phyloP scores from a whole-genome alignment of 192 early-diverging fungal species.

The Coemansia sp. region DNA sequence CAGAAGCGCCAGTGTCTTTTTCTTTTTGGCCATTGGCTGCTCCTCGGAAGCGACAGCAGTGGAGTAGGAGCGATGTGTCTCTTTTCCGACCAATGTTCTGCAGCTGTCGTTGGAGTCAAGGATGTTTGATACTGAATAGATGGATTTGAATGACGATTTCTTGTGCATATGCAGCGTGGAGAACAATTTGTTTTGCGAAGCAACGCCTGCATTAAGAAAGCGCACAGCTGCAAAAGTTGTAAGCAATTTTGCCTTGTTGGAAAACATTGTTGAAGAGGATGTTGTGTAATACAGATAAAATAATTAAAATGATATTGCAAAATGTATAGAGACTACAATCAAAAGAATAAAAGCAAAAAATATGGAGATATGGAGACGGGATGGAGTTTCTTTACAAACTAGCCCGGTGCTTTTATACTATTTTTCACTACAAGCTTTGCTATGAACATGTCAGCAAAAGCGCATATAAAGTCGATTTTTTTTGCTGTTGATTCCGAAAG shows the following conservation, averaged over 20 bases:
- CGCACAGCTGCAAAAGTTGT: neutral
- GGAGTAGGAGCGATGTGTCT: neutral
- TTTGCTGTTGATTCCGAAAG: neutral
- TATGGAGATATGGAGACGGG: neutral
- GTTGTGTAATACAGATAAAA: neutral
- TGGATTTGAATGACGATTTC: neutral
- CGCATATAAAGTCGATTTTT: neutral
- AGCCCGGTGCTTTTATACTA: neutral
- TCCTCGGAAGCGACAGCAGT: neutral
- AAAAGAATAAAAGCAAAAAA: neutral
- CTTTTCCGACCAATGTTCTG: neutral
- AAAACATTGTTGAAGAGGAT: neutral
- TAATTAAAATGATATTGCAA: neutral
- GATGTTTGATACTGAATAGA: neutral
- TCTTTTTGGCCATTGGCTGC: neutral
- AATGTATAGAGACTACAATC: neutral
- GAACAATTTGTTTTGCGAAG: neutral
- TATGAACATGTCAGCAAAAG: too few species aligned
- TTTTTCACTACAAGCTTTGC: too few species aligned
- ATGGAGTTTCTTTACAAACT: neutral
- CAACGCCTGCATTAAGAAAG: neutral
- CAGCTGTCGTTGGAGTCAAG: neutral
- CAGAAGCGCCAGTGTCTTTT: slow-evolving; percentile 51
- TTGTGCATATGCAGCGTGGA: neutral
- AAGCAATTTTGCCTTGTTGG: neutral